Base-by-base conservation (phyloP, 352 stramenopile species). In the Thalassiosira hispida region DNA sequence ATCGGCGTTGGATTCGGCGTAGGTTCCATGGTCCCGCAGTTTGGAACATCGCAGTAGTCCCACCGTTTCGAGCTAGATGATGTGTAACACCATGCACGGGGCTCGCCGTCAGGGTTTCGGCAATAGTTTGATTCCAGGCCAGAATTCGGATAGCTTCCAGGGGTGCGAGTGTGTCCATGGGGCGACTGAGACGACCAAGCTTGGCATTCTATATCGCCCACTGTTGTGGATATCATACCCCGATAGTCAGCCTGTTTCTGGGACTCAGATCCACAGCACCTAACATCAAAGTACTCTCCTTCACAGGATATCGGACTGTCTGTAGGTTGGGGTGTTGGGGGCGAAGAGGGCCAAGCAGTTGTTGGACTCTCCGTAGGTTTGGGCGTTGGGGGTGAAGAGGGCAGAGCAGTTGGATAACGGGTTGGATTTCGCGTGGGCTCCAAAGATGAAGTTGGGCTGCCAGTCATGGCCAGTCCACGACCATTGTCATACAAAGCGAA, bases 121-220 rank as follows among this genome's bases (percentile, higher is more conserved):
- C 70, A 79, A 46, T 79, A 74, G 44, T 79, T 79, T 20, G n/a
- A 20, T 22, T 72, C 60, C 5, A 77, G 35, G 0, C 66, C 66
- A 33, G 14, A 35, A 35, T 51, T 22, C 2, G 68, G 57, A 53
- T 70, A 77, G 16, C 49, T 56, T 12, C 29, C 29, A 31, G 52
- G 5, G 16, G 56, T 70, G 22, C 56, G 42, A 6, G 22, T 44
- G 25, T 77, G 68, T 14, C 14, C 25, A 29, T 77, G 56, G 23
- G 68, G 68, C 2, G 23, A 16, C 40, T 77, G 68, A 52, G 22
- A 44, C 9, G n/a, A 2, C 68, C 68, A 77, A 1, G 29, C 27
- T 16, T 70, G 68, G 22, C 68, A 77, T 61, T 14, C 25, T 2
- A 27, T 18, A 12, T 57, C 68, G 23, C n/a, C 23, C 0, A 14